phyloP scores from a whole-genome alignment of 345 rosid species.

The Pistacia vera region DNA sequence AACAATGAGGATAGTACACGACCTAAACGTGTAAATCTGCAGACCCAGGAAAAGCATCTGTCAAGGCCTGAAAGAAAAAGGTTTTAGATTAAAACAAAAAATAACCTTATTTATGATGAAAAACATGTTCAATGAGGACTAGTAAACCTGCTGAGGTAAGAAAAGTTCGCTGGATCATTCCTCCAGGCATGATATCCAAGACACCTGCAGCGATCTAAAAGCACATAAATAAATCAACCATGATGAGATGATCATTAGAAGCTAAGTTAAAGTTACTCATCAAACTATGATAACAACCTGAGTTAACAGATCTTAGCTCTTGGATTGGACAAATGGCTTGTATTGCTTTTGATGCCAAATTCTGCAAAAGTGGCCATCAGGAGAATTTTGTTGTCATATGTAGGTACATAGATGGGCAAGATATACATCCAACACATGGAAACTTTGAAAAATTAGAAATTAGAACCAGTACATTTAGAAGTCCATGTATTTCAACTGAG shows the following conservation, averaged over 20 bases:
- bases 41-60: slow-evolving; percentile 92
- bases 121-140: not conserved
- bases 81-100: slow-evolving; percentile 13
- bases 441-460: not conserved
- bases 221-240: slow-evolving; percentile 11
- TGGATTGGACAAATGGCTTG: slow-evolving; percentile 68
- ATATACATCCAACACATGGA: not conserved
- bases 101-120: not conserved
- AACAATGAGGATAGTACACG: slow-evolving; percentile 97
- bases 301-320: slow-evolving; percentile 81
- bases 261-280: slow-evolving; percentile 13
- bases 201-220: slow-evolving; percentile 88
- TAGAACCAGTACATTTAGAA: slow-evolving; percentile 76
- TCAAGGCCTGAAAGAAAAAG: slow-evolving; percentile 70
- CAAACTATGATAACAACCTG: slow-evolving; percentile 54
- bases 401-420: not conserved
- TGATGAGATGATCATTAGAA: slow-evolving; percentile 6
- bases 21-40: slow-evolving; percentile 78
- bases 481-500: slow-evolving; percentile 77
- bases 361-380: slow-evolving; percentile 46
- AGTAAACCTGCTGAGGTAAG: slow-evolving; percentile 92
- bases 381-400: slow-evolving; percentile 5
- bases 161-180: slow-evolving; percentile 89
- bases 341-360: slow-evolving; percentile 80
- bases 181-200: slow-evolving; percentile 96